phyloP scores from a whole-genome alignment of 1,284 basidiomycete species.

The Cutaneotrichosporon cyanovorans region DNA sequence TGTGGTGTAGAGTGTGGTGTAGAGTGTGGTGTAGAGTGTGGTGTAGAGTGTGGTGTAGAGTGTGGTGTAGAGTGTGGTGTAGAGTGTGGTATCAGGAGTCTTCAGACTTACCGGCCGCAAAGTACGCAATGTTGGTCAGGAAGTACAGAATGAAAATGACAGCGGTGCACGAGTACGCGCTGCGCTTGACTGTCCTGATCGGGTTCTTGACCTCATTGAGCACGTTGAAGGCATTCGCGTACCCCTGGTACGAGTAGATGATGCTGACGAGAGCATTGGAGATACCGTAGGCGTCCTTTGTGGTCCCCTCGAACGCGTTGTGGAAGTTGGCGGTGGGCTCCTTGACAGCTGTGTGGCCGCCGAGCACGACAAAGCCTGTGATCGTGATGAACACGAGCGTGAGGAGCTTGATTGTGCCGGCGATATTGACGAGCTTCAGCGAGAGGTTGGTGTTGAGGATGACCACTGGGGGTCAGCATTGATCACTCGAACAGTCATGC shows the following conservation, averaged over 20 bases:
- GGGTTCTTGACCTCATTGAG: constrained; percentile 47
- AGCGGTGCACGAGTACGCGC: constrained; percentile 22
- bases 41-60: too few species aligned
- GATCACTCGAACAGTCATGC: too few species aligned
- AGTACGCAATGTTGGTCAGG: constrained; percentile 40
- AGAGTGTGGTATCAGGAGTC: too few species aligned
- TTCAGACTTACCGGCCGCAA: constrained; percentile 30
- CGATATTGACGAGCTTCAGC: neutral
- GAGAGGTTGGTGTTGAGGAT: neutral
- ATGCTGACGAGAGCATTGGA: constrained; percentile 37
- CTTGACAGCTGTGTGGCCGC: constrained; percentile 48
- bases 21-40: too few species aligned
- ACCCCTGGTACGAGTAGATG: constrained; percentile 40
- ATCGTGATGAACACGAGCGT: constrained; percentile 34
- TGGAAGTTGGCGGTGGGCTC: constrained; percentile 50
- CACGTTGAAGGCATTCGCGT: constrained; percentile 49
- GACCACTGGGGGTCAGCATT: too few species aligned
- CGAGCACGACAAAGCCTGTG: constrained; percentile 51
- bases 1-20: too few species aligned
- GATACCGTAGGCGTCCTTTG: constrained; percentile 46
- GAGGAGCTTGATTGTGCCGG: neutral
- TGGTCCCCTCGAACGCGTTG: constrained; percentile 50
- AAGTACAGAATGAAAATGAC: constrained; percentile 34
- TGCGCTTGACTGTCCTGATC: constrained; percentile 28
- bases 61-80: too few species aligned